Evolutionary conservation across 2,329 filamentous ascomycete genomes (phyloP).

Genomic region (Epichloe amarillans): DNA sequence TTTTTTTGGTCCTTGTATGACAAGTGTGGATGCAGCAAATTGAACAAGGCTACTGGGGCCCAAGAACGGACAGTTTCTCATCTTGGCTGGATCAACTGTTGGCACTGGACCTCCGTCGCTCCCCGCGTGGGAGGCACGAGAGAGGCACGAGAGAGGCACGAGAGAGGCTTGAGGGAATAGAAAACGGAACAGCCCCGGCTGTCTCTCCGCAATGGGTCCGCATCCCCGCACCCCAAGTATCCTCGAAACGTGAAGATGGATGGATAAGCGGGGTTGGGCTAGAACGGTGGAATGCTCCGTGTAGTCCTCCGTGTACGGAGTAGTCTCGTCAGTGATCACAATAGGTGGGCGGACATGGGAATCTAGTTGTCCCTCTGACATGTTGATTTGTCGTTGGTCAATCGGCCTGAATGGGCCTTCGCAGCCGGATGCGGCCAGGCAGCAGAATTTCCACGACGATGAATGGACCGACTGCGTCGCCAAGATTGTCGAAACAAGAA

Average conservation of each 20-base stretch:
- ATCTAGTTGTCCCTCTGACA: too few species aligned
- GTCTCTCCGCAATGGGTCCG: background rate
- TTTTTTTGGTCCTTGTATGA: background rate
- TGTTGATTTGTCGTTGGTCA: too few species aligned
- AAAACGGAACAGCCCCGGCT: background rate
- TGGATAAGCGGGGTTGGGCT: background rate
- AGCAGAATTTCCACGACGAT: slow-evolving; percentile 17
- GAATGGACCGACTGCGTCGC: slow-evolving; percentile 11
- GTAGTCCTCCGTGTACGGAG: too few species aligned
- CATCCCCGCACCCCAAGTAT: slow-evolving; percentile 3
- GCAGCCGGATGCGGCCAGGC: slow-evolving; percentile 11
- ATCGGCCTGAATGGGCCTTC: background rate
- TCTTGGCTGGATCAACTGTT: background rate
- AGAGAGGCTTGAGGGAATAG: background rate
- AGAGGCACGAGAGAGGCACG: too few species aligned
- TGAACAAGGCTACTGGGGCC: background rate
- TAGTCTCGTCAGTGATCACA: background rate
- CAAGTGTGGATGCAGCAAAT: background rate
- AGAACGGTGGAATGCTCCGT: background rate
- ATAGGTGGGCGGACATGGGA: background rate
- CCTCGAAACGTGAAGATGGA: background rate
- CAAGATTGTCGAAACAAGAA: background rate
- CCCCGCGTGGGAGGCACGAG: too few species aligned
- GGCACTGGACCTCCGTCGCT: too few species aligned
- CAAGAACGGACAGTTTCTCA: background rate